Evolutionary conservation across 306 rosid genomes (phyloP), one percentile per base, ranked within the genome.

Genomic region (Cicer arietinum): DNA sequence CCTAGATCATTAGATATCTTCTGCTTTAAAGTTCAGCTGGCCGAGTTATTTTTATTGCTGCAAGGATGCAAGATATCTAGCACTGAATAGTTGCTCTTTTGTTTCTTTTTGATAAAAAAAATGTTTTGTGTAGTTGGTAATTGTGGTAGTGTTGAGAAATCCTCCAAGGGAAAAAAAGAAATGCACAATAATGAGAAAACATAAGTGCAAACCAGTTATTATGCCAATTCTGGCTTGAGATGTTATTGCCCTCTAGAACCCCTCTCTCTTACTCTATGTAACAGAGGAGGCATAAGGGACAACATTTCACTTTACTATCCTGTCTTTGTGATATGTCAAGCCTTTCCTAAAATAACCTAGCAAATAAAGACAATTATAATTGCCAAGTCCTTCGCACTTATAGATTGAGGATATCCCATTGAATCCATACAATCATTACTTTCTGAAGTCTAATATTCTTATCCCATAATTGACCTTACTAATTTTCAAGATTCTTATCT

Each of bases 401-500:
- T 41, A 30, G 35, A 61, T 70, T 13, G n/a, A 42, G 54, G 52
- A 37, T 40, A 64, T 52, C 30, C 12, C 63, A 67, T 53, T n/a
- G 65, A 60, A 60, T 40, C 72, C 54, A 51, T 37, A 8, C 7
- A 12, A 37, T 51, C 6, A 10, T 12, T 14, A 10, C 48, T 63
- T 53, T 72, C 45, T 10, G 20, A 35, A 67, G 68, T 61, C 67
- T 73, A 16, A 2, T 22, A 35, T 62, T 65, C 46, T 17, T 22
- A 42, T 76, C 20, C 18, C 40, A 8, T 58, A 50, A 47, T 4
- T 77, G 51, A 10, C 42, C 10, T 8, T 60, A 59, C 80, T 30
- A 12, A 67, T 46, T 57, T 42, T 18, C 60, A 44, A 9, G 22
- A 69, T 66, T 69, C 63, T 51, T 66, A 39, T 71, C 71, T 77